Conservation (phyloP, 768 basidiomycete species). For the Phlegmacium glaucopus region DNA sequence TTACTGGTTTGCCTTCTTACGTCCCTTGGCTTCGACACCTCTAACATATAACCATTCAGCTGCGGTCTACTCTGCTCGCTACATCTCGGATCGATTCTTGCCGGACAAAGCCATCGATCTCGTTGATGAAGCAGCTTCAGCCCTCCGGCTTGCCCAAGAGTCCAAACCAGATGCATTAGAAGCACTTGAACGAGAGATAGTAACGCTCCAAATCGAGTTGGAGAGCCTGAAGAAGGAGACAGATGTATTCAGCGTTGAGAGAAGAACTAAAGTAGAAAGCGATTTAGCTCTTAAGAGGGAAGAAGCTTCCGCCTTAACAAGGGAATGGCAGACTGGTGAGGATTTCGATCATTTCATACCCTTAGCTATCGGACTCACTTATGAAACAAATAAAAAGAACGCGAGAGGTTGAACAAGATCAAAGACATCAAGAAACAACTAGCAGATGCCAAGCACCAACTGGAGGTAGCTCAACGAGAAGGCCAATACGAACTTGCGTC, state of each 20-base stretch:
- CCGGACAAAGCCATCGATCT: constrained; percentile 93
- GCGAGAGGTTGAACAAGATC: constrained; percentile 61
- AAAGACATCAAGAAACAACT: constrained; percentile 73
- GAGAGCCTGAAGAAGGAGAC: constrained; percentile 87
- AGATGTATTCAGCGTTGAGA: constrained; percentile 79
- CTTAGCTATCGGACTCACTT: too few relatives aligned
- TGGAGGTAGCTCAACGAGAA: constrained; percentile 86
- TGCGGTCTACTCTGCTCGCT: constrained; percentile 79
- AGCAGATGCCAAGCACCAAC: constrained; percentile 79
- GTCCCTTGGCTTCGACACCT: neutral
- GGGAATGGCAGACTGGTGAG: constrained; percentile 73
- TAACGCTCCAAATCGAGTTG: constrained; percentile 86
- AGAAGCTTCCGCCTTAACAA: constrained; percentile 57
- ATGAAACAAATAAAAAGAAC: constrained; percentile 49
- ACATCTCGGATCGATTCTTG: constrained; percentile 83
- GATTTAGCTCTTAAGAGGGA: constrained; percentile 58
- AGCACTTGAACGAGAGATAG: constrained; percentile 74
- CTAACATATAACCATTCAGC: constrained; percentile 38
- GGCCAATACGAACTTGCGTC: constrained; percentile 86
- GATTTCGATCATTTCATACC: too few relatives aligned
- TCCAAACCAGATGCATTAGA: constrained; percentile 86
- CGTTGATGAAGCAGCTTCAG: constrained; percentile 89
- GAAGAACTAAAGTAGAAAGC: constrained; percentile 62
- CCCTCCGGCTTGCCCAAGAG: constrained; percentile 84
- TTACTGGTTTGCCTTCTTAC: constrained; percentile 55